Conservation (phyloP, 2,329 filamentous ascomycete genomes). For the Fusarium transvaalense region DNA sequence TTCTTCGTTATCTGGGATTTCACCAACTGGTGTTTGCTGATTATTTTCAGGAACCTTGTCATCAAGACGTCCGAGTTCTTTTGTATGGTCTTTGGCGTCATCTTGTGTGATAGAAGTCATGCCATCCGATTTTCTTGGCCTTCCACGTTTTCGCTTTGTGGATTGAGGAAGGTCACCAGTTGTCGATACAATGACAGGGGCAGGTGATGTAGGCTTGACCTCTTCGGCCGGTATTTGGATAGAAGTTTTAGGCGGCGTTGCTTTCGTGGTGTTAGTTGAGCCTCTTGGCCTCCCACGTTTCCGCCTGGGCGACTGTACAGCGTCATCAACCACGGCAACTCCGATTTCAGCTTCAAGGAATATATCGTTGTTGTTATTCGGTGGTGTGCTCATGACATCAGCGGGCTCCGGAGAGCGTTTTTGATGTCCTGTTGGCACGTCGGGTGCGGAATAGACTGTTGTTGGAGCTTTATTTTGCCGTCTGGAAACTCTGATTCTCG, state of each 20-base stretch:
- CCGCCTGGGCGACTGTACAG: slow-evolving; percentile 22
- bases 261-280: background rate
- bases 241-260: background rate
- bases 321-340: background rate
- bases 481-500: slow-evolving; percentile 18
- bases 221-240: background rate
- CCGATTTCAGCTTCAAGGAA: background rate
- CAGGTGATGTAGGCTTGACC: background rate
- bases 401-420: background rate
- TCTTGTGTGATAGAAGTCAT: background rate
- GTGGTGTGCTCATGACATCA: background rate
- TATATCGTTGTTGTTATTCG: background rate
- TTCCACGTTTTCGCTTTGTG: slow-evolving; percentile 16
- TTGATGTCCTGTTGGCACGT: background rate
- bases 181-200: background rate
- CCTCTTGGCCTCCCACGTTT: slow-evolving; percentile 44
- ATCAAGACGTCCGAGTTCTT: background rate
- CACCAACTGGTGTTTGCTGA: background rate
- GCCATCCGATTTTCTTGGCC: slow-evolving; percentile 17
- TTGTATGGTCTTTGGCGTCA: background rate
- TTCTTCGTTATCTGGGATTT: background rate
- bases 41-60: background rate
- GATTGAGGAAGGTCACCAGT: background rate
- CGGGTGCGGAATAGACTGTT: background rate
- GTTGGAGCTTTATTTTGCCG: background rate